A percentile compares a stretch with the other conserved stretches of the same genome.
These are phyloP conservation scores for Kandelia obovata DNA, from an alignment of 345 rosid genomes.

Conservation along the genomic window DNA sequence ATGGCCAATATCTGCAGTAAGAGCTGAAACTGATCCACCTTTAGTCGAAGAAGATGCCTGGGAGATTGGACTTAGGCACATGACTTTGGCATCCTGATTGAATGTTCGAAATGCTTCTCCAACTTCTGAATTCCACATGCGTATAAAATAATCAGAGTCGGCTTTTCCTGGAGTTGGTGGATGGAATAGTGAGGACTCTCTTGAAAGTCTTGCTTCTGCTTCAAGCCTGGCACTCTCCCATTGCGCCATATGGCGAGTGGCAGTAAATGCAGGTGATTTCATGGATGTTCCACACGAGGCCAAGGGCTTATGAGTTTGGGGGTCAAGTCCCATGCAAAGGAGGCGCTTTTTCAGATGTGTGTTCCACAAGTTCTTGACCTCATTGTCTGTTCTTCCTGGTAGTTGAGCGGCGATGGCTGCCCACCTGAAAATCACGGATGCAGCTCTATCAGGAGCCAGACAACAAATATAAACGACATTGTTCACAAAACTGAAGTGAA, in stretches of 20 bases:
- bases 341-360: conserved; percentile 92
- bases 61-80: conserved; percentile 48
- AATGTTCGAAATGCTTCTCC: conserved; percentile 72
- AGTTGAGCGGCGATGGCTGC: conserved; percentile 95
- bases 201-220: conserved; percentile 90
- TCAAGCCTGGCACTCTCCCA: conserved; percentile 99
- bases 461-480: neutral
- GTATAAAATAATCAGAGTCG: conserved; percentile 65
- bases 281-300: conserved; percentile 31
- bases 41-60: conserved; percentile 53
- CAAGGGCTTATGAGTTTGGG: conserved; percentile 74
- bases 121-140: conserved; percentile 85
- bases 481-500: no score
- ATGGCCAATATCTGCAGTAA: conserved; percentile 30
- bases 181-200: conserved; percentile 56
- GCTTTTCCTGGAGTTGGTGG: conserved; percentile 29
- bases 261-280: conserved; percentile 50
- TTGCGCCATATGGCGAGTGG: conserved; percentile 96
- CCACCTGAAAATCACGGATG: conserved; percentile 52
- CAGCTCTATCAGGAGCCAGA: neutral
- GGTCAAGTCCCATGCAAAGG: conserved; percentile 80
- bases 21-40: conserved; percentile 48
- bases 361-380: conserved; percentile 97
- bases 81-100: conserved; percentile 25
- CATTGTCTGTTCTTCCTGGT: conserved; percentile 95